phyloP scores from a whole-genome alignment of 371 early-diverging fungal species.

The Basidiobolus meristosporus region DNA sequence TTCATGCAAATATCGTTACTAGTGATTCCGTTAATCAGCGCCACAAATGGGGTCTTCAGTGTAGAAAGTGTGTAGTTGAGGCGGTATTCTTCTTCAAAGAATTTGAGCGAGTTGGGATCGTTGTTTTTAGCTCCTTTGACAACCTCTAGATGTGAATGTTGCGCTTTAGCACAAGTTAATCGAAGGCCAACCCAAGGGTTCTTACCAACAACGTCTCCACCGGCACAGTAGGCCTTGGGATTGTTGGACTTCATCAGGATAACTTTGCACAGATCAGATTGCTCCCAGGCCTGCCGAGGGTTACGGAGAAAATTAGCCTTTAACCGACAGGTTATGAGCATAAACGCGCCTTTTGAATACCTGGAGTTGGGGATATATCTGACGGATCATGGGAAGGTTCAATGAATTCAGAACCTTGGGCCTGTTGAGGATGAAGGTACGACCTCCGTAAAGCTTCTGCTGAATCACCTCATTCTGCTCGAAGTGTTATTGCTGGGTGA shows the following conservation, averaged over 20 bases:
- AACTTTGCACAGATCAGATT: slow-evolving; percentile 71
- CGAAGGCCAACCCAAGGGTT: no score
- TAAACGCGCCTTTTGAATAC: slow-evolving; percentile 11
- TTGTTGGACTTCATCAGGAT: slow-evolving; percentile 64
- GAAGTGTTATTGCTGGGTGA: no score
- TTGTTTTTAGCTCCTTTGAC: slow-evolving; percentile 13
- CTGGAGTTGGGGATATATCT: slow-evolving; percentile 61
- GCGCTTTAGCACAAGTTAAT: no score
- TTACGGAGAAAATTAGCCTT: slow-evolving; percentile 1
- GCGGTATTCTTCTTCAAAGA: slow-evolving; percentile 80
- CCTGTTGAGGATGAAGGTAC: slow-evolving; percentile 72
- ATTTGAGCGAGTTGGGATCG: slow-evolving; percentile 42
- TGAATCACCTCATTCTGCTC: slow-evolving; percentile 40
- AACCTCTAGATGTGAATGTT: slow-evolving; percentile 2
- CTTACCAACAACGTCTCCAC: slow-evolving; percentile 83
- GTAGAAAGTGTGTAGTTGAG: slow-evolving; percentile 82
- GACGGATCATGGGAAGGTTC: slow-evolving; percentile 67
- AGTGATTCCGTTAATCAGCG: slow-evolving; percentile 84
- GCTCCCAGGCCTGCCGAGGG: slow-evolving; percentile 59
- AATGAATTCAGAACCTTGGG: slow-evolving; percentile 79
- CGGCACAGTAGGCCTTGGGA: slow-evolving; percentile 83
- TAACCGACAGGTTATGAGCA: background rate
- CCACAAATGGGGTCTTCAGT: slow-evolving; percentile 67
- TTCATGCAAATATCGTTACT: slow-evolving; percentile 20
- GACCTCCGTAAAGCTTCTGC: slow-evolving; percentile 44